Conservation (phyloP, 139 green algal genomes). For the Diplosphaera chodatii region DNA sequence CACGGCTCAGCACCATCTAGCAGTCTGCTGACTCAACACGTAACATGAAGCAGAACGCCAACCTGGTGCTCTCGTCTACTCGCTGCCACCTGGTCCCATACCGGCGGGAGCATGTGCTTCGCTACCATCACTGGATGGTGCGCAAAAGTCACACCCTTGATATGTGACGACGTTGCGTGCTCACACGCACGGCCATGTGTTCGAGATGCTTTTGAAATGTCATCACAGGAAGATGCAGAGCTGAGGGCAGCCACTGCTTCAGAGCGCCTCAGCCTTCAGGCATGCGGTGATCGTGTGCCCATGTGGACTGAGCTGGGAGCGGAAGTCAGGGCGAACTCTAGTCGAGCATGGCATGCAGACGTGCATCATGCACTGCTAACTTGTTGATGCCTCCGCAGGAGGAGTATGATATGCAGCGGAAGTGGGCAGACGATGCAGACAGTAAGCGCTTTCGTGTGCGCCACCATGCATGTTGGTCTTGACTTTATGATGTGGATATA, state of each 20-base stretch:
- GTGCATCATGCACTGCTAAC: too few species aligned
- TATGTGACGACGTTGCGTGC: too few species aligned
- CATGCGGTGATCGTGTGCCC: not conserved
- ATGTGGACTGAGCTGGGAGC: too few species aligned
- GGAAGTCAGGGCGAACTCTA: too few species aligned
- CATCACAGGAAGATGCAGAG: slow-evolving; percentile 34
- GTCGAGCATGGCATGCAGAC: too few species aligned
- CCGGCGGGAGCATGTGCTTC: slow-evolving; percentile 55
- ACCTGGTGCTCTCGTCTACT: slow-evolving; percentile 44
- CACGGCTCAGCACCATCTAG: too few species aligned
- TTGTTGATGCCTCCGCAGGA: too few species aligned
- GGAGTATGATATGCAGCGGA: slow-evolving; percentile 75
- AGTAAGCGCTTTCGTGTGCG: too few species aligned
- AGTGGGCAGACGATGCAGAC: slow-evolving; percentile 62
- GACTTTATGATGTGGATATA: too few species aligned
- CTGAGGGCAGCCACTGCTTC: slow-evolving; percentile 68
- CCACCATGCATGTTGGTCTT: too few species aligned
- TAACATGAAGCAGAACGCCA: slow-evolving; percentile 58
- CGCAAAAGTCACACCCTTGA: too few species aligned
- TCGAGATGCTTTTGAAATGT: not conserved
- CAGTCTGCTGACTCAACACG: too few species aligned
- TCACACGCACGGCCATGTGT: not conserved
- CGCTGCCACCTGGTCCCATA: slow-evolving; percentile 68
- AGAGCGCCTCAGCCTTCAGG: slow-evolving; percentile 55
- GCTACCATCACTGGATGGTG: slow-evolving; percentile 59